A percentile compares a stretch with the other conserved stretches of the same genome.
Evolutionary conservation across 805 yeast species (phyloP).

Genomic region (Saccharomycopsis sp.): DNA sequence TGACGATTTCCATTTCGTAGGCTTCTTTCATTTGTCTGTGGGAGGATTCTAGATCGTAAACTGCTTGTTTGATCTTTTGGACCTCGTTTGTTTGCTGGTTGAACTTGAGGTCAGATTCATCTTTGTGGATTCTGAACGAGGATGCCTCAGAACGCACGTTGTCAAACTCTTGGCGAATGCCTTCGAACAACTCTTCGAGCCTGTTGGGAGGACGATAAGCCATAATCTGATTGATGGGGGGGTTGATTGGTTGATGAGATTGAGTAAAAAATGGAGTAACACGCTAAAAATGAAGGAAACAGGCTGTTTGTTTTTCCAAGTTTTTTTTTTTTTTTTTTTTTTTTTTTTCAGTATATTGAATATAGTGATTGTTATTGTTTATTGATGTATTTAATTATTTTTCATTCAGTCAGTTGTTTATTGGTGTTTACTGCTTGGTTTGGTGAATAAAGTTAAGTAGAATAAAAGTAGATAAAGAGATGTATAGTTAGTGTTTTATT

Average conservation of each 20-base stretch:
- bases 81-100: conserved; percentile 88
- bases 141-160: conserved; percentile 77
- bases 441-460: no score
- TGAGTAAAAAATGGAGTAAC: background rate
- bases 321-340: background rate
- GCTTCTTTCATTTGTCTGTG: conserved; percentile 93
- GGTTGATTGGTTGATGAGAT: no score
- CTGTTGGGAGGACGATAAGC: background rate
- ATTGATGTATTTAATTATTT: no score
- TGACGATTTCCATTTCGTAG: conserved; percentile 78
- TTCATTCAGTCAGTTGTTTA: no score
- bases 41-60: conserved; percentile 86
- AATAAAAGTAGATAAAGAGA: no score
- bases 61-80: conserved; percentile 89
- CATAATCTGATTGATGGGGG: background rate
- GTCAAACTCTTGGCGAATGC: conserved; percentile 85
- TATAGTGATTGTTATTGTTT: no score
- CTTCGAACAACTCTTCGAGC: conserved; percentile 71
- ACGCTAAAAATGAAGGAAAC: background rate
- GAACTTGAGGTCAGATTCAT: conserved; percentile 82
- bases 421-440: no score
- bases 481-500: no score
- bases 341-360: background rate
- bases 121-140: conserved; percentile 72
- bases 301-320: background rate